phyloP scores from a whole-genome alignment of 2,329 filamentous ascomycete species.

The Alternaria ventricosa region DNA sequence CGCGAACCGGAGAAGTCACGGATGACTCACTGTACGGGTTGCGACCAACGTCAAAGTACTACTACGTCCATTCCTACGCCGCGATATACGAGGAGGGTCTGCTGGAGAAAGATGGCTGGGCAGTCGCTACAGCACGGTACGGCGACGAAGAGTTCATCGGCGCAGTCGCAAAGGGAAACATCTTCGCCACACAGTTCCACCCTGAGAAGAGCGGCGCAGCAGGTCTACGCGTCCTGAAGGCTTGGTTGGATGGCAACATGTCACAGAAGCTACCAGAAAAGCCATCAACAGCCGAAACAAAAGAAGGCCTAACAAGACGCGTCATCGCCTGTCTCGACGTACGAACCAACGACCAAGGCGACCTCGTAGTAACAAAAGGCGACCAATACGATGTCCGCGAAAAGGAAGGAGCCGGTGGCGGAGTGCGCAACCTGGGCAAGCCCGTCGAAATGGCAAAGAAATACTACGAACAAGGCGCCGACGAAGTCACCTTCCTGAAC shows the following conservation, averaged over 20 bases:
- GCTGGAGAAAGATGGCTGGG: slow-evolving; percentile 84
- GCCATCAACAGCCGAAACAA: slow-evolving; percentile 37
- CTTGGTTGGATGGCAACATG: slow-evolving; percentile 80
- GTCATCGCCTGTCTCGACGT: slow-evolving; percentile 97
- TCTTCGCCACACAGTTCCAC: slow-evolving; percentile 95
- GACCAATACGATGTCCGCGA: slow-evolving; percentile 99
- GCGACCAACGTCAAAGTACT: slow-evolving; percentile 86
- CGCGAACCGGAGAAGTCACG: slow-evolving; percentile 48
- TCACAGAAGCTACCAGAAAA: slow-evolving; percentile 59
- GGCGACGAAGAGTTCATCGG: slow-evolving; percentile 90
- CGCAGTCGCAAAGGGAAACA: slow-evolving; percentile 82
- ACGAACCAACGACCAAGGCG: slow-evolving; percentile 89
- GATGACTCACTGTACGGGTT: slow-evolving; percentile 76
- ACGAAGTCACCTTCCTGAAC: slow-evolving; percentile 97
- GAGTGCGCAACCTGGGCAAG: slow-evolving; percentile 92
- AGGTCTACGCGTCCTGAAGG: slow-evolving; percentile 80
- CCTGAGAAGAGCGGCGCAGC: slow-evolving; percentile 96
- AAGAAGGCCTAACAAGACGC: slow-evolving; percentile 83
- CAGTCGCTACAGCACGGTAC: slow-evolving; percentile 88
- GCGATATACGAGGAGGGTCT: slow-evolving; percentile 75
- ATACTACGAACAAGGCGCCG: slow-evolving; percentile 96
- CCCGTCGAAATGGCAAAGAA: slow-evolving; percentile 91
- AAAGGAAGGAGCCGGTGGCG: slow-evolving; percentile 66
- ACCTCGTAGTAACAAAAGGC: slow-evolving; percentile 96
- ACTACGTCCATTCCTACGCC: slow-evolving; percentile 97